Percentiles rank a stretch among this genome's conserved stretches.
These are phyloP conservation scores for Sporothrix luriei DNA, from an alignment of 2,329 filamentous ascomycete genomes.

Conservation along the genomic window DNA sequence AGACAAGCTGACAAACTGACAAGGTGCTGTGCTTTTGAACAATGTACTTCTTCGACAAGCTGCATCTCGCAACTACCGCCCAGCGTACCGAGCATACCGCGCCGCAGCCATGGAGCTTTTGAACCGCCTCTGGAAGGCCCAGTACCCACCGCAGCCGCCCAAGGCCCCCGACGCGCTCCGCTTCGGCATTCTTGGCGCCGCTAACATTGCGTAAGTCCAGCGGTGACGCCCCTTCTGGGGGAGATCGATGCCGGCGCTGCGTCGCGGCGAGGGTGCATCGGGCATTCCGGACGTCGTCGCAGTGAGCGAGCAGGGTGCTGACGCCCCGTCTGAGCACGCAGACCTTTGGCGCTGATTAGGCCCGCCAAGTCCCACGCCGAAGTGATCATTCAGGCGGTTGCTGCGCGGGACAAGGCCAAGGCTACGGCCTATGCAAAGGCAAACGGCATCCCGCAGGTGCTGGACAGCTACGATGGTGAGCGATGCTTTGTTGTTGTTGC, in stretches of 20 bases:
- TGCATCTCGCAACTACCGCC: background rate
- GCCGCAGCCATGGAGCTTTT: slow-evolving; percentile 15
- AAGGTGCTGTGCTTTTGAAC: no score
- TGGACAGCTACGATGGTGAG: slow-evolving; percentile 53
- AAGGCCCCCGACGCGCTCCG: slow-evolving; percentile 40
- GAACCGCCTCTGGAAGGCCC: slow-evolving; percentile 31
- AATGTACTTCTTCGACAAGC: background rate
- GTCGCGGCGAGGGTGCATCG: background rate
- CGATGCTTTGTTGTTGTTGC: background rate
- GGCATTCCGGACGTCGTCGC: background rate
- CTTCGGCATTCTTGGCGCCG: slow-evolving; percentile 50
- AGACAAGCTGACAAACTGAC: no score
- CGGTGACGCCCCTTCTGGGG: background rate
- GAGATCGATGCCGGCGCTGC: no score
- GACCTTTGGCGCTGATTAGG: slow-evolving; percentile 47
- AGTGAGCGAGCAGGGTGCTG: background rate
- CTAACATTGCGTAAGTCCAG: slow-evolving; percentile 45
- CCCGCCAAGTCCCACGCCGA: slow-evolving; percentile 58
- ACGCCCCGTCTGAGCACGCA: background rate
- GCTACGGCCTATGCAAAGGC: slow-evolving; percentile 56
- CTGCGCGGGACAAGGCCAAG: slow-evolving; percentile 52
- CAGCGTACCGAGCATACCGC: background rate
- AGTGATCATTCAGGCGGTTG: slow-evolving; percentile 56
- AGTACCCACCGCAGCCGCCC: slow-evolving; percentile 28
- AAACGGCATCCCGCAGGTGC: slow-evolving; percentile 54